A percentile compares a stretch with the other conserved stretches of the same genome.
Evolutionary conservation across 805 yeast genomes (phyloP).

Genomic region (Suhomyces xylopsoci): DNA sequence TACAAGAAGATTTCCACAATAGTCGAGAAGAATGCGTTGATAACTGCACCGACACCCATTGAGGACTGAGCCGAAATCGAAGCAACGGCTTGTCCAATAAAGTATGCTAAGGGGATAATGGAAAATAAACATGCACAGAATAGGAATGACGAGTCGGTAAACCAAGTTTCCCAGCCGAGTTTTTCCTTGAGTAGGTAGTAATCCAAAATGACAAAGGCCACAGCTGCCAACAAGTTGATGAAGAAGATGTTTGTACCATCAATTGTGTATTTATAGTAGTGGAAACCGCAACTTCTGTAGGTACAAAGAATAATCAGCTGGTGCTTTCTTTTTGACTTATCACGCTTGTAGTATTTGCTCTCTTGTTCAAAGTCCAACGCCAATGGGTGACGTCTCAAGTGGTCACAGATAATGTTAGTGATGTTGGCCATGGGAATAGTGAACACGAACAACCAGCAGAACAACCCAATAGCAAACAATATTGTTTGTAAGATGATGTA

Average conservation of each 20-base stretch:
- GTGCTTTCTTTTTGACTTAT: constrained; percentile 39
- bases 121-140: constrained; percentile 78
- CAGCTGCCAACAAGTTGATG: constrained; percentile 77
- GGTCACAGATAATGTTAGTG: constrained; percentile 61
- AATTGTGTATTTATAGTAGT: constrained; percentile 92
- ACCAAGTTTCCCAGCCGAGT: constrained; percentile 33
- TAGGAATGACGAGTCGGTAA: constrained; percentile 62
- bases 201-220: constrained; percentile 78
- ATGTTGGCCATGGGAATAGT: constrained; percentile 93
- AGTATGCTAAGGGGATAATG: constrained; percentile 90
- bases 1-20: constrained; percentile 90
- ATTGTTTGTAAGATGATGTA: constrained; percentile 72
- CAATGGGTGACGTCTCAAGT: constrained; percentile 85
- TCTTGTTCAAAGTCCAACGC: constrained; percentile 75
- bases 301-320: constrained; percentile 78
- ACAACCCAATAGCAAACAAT: constrained; percentile 47
- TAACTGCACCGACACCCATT: constrained; percentile 98
- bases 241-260: constrained; percentile 95
- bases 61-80: constrained; percentile 97
- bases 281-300: constrained; percentile 86
- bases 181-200: constrained; percentile 58
- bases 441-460: constrained; percentile 82
- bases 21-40: constrained; percentile 95
- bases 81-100: constrained; percentile 99
- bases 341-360: constrained; percentile 42